Conservation (phyloP, 2,329 filamentous ascomycete genomes). For the Cladophialophora yegresii region DNA sequence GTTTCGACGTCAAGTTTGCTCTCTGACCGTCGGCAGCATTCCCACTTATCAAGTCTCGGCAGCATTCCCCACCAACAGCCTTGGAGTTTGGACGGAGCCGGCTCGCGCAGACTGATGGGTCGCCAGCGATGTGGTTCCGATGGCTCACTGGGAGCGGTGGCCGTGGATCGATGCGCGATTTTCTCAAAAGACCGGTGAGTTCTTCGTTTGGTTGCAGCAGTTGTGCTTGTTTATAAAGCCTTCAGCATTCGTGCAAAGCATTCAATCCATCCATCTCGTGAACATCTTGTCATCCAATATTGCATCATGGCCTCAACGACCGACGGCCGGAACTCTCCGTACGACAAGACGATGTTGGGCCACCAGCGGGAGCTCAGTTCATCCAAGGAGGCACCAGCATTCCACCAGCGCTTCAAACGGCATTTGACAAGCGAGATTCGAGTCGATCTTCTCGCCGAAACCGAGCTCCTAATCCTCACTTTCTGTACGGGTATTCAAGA, state of each 20-base stretch:
- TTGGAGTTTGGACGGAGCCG: background rate
- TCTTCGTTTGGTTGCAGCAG: background rate
- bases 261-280: background rate
- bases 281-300: background rate
- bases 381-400: background rate
- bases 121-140: conserved; percentile 4
- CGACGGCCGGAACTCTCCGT: background rate
- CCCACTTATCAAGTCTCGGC: background rate
- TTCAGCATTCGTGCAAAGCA: background rate
- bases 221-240: background rate
- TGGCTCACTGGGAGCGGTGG: background rate
- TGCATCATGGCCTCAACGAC: conserved; percentile 3
- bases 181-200: conserved; percentile 1
- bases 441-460: conserved; percentile 36
- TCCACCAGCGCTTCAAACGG: conserved; percentile 8
- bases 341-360: background rate
- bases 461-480: conserved; percentile 45
- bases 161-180: conserved; percentile 6
- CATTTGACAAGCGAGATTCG: conserved; percentile 26
- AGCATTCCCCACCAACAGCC: conserved; percentile 1
- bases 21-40: background rate
- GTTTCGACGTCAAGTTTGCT: conserved; percentile 1
- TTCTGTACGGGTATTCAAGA: conserved; percentile 52
- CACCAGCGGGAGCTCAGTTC: background rate
- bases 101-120: background rate